These are phyloP conservation scores for Hymenoscyphus fructigenus DNA, from an alignment of 2,329 filamentous ascomycete species.

Conservation along the genomic window DNA sequence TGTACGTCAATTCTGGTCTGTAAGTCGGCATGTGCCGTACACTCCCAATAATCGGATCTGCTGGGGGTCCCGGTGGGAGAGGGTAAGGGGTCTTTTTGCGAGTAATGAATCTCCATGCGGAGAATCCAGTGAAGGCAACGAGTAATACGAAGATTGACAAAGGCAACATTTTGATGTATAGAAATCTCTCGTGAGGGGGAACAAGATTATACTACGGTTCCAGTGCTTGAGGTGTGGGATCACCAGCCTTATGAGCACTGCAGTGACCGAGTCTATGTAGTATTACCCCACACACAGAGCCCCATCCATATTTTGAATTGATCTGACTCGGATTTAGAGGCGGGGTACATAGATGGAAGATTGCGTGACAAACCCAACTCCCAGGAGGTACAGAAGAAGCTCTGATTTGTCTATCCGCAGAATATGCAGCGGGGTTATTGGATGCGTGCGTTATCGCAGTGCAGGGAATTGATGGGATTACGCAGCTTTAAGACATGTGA, in stretches of 20 bases:
- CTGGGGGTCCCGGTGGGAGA: constrained; percentile 30
- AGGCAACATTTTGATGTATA: not conserved
- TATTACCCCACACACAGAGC: not conserved
- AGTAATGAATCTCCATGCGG: not conserved
- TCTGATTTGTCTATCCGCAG: not conserved
- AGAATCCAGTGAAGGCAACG: not conserved
- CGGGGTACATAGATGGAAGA: not conserved
- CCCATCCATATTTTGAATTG: not conserved
- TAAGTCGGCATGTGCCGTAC: constrained; percentile 26
- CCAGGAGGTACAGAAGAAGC: not conserved
- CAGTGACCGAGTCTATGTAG: too few species aligned
- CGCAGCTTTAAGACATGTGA: not conserved
- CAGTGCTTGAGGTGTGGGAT: too few species aligned
- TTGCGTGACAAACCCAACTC: too few species aligned
- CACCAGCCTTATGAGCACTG: too few species aligned
- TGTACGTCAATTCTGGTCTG: constrained; percentile 27
- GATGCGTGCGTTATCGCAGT: too few species aligned
- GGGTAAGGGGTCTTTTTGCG: constrained; percentile 12
- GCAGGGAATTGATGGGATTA: too few species aligned
- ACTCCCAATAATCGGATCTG: constrained; percentile 30
- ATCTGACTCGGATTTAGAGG: not conserved
- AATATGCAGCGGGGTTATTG: not conserved
- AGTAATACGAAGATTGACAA: not conserved
- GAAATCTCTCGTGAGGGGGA: not conserved
- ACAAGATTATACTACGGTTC: too few species aligned